phyloP scores from a whole-genome alignment of 441 rosid genomes.

The Dalechampia spathulata region DNA sequence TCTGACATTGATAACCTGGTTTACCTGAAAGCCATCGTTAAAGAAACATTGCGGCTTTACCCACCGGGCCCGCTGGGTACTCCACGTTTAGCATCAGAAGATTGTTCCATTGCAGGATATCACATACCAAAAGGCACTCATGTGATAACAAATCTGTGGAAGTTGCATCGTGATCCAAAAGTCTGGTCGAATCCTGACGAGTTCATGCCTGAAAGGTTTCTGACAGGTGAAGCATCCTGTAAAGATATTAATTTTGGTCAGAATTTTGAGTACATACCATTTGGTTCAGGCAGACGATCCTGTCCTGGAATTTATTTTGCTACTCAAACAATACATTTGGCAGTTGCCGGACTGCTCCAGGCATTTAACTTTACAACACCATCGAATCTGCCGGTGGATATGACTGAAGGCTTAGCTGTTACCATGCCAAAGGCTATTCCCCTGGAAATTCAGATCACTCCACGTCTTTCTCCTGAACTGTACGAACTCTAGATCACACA shows the following conservation, averaged over 20 bases:
- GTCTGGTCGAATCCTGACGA: no score
- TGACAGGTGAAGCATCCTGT: constrained; percentile 17
- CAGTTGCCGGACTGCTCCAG: constrained; percentile 27
- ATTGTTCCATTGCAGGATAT: no score
- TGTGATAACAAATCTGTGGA: no score
- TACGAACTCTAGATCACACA: no score
- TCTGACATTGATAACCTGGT: no score
- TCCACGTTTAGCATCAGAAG: constrained; percentile 34
- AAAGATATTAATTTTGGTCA: constrained; percentile 17
- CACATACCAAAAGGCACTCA: no score
- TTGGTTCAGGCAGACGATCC: no score
- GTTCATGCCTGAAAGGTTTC: no score
- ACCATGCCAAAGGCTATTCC: constrained; percentile 1
- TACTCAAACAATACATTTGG: constrained; percentile 19
- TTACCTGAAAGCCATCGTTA: no score
- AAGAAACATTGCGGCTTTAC: no score
- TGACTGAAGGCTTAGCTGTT: background rate
- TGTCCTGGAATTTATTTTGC: constrained; percentile 34
- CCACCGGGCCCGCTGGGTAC: no score
- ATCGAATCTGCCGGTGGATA: constrained; percentile 18
- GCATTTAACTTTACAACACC: constrained; percentile 24
- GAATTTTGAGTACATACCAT: constrained; percentile 32
- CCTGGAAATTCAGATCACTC: background rate
- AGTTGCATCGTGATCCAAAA: constrained; percentile 29
- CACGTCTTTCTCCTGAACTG: no score